Evolutionary conservation across 2,329 filamentous ascomycete species (phyloP).

Genomic region (Cercospora beticola): DNA sequence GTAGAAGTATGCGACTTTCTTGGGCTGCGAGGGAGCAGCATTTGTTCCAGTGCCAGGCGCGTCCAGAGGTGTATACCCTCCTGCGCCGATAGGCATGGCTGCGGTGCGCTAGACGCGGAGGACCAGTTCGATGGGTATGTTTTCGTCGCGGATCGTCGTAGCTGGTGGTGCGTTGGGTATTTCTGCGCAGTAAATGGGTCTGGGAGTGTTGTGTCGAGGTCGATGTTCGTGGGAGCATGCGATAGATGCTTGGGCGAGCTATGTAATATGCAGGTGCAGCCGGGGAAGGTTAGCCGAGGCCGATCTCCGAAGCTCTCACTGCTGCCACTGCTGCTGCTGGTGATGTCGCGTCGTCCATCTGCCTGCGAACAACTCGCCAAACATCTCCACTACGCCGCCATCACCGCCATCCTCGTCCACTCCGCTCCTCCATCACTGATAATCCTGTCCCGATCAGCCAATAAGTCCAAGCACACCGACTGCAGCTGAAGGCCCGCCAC

Average conservation of each 20-base stretch:
- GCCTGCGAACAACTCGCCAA: neutral
- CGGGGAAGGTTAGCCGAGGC: neutral
- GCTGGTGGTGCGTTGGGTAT: neutral
- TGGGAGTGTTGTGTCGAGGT: neutral
- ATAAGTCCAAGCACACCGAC: neutral
- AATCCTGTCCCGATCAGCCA: neutral
- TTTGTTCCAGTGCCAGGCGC: conserved; percentile 50
- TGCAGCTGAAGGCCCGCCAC: neutral
- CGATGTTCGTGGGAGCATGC: conserved; percentile 21
- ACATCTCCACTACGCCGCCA: conserved; percentile 6
- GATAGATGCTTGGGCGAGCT: conserved; percentile 1
- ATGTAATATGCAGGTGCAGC: neutral
- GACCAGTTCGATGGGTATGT: neutral
- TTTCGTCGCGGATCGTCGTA: neutral
- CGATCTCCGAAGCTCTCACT: neutral
- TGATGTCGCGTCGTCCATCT: conserved; percentile 13
- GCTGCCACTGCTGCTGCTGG: neutral
- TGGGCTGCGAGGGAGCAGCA: conserved; percentile 56
- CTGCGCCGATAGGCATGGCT: conserved; percentile 48
- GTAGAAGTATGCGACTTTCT: conserved; percentile 97
- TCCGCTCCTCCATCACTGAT: conserved; percentile 9
- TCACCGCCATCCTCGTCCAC: conserved; percentile 7
- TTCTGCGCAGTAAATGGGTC: neutral
- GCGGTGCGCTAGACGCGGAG: neutral
- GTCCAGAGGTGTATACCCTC: conserved; percentile 51